phyloP scores from a whole-genome alignment of 495 filamentous ascomycete species.

The Penicillium ochrochloron region DNA sequence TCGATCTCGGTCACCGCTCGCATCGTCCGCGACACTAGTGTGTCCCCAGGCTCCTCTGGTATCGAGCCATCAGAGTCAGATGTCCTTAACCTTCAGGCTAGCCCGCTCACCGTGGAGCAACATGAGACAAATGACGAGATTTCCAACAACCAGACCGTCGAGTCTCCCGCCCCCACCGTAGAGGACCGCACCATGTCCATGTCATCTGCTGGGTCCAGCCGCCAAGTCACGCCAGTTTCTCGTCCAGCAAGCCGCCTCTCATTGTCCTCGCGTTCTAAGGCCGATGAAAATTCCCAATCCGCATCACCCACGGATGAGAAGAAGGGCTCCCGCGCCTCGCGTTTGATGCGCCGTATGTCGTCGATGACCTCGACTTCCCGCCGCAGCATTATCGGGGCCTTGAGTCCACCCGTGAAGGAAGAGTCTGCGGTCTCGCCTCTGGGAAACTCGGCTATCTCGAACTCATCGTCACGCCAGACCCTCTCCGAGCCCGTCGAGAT shows the following conservation, averaged over 20 bases:
- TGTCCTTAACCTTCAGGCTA: slow-evolving; percentile 68
- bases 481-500: slow-evolving; percentile 59
- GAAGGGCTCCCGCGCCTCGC: slow-evolving; percentile 68
- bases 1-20: slow-evolving; percentile 83
- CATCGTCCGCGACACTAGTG: slow-evolving; percentile 65
- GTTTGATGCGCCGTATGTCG: slow-evolving; percentile 82
- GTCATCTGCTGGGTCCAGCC: slow-evolving; percentile 40
- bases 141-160: slow-evolving; percentile 17
- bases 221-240: slow-evolving; percentile 27
- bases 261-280: slow-evolving; percentile 43
- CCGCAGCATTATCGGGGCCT: slow-evolving; percentile 60
- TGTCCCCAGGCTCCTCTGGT: slow-evolving; percentile 35
- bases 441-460: slow-evolving; percentile 42
- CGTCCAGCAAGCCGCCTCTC: slow-evolving; percentile 46
- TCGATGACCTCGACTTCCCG: slow-evolving; percentile 65
- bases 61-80: slow-evolving; percentile 50
- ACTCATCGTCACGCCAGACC: slow-evolving; percentile 32
- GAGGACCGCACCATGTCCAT: slow-evolving; percentile 44
- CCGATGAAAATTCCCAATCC: slow-evolving; percentile 40
- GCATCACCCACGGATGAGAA: slow-evolving; percentile 62
- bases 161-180: slow-evolving; percentile 19
- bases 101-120: slow-evolving; percentile 73
- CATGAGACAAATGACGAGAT: slow-evolving; percentile 55
- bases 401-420: slow-evolving; percentile 63
- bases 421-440: slow-evolving; percentile 40